Evolutionary conservation across 306 rosid genomes (phyloP).

Genomic region (Cucurbita moschata): DNA sequence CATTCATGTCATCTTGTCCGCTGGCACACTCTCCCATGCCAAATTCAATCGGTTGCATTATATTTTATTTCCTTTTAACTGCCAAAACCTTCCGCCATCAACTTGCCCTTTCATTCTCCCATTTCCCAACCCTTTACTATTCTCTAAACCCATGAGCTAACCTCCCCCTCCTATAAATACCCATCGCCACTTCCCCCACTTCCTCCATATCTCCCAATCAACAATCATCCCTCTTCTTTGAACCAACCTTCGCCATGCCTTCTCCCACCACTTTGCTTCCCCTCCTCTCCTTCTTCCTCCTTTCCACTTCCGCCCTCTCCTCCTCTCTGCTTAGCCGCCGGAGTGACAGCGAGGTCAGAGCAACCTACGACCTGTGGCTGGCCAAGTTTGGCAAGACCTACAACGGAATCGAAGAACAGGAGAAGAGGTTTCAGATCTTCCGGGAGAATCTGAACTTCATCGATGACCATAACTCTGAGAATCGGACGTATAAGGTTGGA

Average conservation of each 20-base stretch:
- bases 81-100: background rate
- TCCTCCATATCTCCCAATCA: background rate
- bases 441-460: slow-evolving; percentile 58
- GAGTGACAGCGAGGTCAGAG: slow-evolving; percentile 36
- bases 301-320: background rate
- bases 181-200: background rate
- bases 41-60: background rate
- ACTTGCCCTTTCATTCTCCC: background rate
- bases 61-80: no score
- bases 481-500: slow-evolving; percentile 51
- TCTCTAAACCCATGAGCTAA: background rate
- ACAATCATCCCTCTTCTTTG: background rate
- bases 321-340: background rate
- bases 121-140: background rate
- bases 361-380: slow-evolving; percentile 48
- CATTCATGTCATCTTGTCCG: no score
- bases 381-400: slow-evolving; percentile 40
- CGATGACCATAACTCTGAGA: slow-evolving; percentile 48
- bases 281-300: background rate
- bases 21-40: background rate
- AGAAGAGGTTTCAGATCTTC: slow-evolving; percentile 51
- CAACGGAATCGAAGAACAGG: slow-evolving; percentile 58
- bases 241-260: background rate
- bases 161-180: background rate
- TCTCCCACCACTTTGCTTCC: background rate